These are phyloP conservation scores for Pholiota microspora DNA, from an alignment of 768 basidiomycete species.

Conservation along the genomic window DNA sequence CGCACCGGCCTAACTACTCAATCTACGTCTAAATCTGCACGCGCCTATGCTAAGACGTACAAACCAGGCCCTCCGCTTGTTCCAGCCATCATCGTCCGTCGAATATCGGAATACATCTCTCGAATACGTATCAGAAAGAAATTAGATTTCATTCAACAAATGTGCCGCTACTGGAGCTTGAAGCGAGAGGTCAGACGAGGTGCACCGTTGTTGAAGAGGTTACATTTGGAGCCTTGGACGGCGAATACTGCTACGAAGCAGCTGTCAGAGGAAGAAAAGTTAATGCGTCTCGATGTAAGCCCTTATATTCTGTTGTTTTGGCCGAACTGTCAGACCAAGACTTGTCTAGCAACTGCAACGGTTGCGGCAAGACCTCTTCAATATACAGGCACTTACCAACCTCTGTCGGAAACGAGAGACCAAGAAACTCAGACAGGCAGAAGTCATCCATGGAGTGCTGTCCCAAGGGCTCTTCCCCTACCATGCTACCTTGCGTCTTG, in stretches of 20 bases:
- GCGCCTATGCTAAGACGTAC: slow-evolving; percentile 90
- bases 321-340: no score
- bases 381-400: slow-evolving; percentile 63
- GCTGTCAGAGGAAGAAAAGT: slow-evolving; percentile 81
- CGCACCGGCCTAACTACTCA: slow-evolving; percentile 37
- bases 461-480: slow-evolving; percentile 65
- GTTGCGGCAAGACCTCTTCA: slow-evolving; percentile 75
- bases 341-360: slow-evolving; percentile 48
- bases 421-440: slow-evolving; percentile 69
- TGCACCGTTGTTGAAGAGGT: slow-evolving; percentile 86
- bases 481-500: slow-evolving; percentile 53
- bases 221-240: slow-evolving; percentile 98
- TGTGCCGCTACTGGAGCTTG: slow-evolving; percentile 96
- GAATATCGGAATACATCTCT: slow-evolving; percentile 71
- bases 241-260: slow-evolving; percentile 61
- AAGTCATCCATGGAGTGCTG: slow-evolving; percentile 66
- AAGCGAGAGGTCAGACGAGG: slow-evolving; percentile 93
- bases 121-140: slow-evolving; percentile 75
- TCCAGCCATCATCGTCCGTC: slow-evolving; percentile 79
- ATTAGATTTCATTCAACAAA: slow-evolving; percentile 66
- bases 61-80: slow-evolving; percentile 92
- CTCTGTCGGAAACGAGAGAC: slow-evolving; percentile 76
- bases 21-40: slow-evolving; percentile 69
- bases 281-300: slow-evolving; percentile 76
- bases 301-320: not conserved